A percentile compares a stretch with the other conserved stretches of the same genome.
Conservation (phyloP, 1,284 basidiomycete species). For the Ustilago shanxiensis region DNA sequence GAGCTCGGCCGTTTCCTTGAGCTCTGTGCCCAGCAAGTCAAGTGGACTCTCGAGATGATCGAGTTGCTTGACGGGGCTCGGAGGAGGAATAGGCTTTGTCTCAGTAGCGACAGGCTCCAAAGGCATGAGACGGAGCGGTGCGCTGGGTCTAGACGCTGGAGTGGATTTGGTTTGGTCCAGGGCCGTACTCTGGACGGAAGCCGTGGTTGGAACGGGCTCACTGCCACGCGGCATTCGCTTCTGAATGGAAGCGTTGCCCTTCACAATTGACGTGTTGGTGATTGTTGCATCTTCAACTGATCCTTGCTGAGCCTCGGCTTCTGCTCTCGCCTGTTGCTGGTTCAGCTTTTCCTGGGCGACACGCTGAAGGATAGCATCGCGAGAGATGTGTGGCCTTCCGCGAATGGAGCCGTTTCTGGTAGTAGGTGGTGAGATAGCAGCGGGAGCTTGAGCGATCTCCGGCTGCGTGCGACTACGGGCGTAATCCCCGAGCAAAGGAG, state of each 20-base stretch:
- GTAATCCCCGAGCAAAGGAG: conserved; percentile 22
- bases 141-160: conserved; percentile 36
- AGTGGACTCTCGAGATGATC: conserved; percentile 49
- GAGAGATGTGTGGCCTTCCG: conserved; percentile 65
- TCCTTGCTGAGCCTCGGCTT: neutral
- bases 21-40: conserved; percentile 56
- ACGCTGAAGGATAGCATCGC: conserved; percentile 65
- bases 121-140: conserved; percentile 13
- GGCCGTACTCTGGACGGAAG: neutral
- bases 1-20: conserved; percentile 35
- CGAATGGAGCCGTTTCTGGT: conserved; percentile 23
- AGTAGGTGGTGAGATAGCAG: conserved; percentile 18
- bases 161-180: neutral
- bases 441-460: conserved; percentile 2
- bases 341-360: conserved; percentile 56
- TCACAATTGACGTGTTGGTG: conserved; percentile 9
- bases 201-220: conserved; percentile 31
- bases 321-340: conserved; percentile 34
- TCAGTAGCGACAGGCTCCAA: conserved; percentile 30
- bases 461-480: conserved; percentile 34
- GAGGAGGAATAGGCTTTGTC: conserved; percentile 43
- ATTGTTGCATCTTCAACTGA: neutral
- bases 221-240: conserved; percentile 37
- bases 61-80: conserved; percentile 53
- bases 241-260: conserved; percentile 15